Base-by-base conservation (phyloP, 371 early-diverging fungal species). In the Mortierella sp. region DNA sequence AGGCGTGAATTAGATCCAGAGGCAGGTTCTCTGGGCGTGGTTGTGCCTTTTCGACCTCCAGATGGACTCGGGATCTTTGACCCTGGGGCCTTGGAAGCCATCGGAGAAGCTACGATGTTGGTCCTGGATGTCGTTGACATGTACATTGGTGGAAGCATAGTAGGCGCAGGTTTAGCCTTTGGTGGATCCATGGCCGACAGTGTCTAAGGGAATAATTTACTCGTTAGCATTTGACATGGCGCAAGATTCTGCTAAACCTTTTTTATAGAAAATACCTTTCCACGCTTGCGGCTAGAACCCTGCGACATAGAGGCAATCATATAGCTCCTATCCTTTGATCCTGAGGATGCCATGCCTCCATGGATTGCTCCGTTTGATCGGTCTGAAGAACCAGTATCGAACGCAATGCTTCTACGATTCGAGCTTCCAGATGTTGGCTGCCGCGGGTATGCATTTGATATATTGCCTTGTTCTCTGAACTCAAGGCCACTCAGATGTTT, bases 31-130 rank as follows among this genome's bases (percentile, higher is more conserved):
- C 58, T 59, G 34, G 72, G 58, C 1, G 60, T 40, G 17, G 15
- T 26, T 15, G 68, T 47, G n/a, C 72, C 51, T 45, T 66, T 70
- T 40, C 76, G 62, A 2, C 76, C 70, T 23, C 70, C 71, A 1
- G 73, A 79, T 31, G 79, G 74, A 26, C 79, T 79, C 1, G 79
- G 79, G 29, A 79, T 72, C 64, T 73, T 79, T 35, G 79, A 73
- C 54, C 64, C 70, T 19, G 66, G 15, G 2, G 57, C 32, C 26
- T 63, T 66, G 3, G 69, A 43, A 0, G 73, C 57, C 65, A 77
- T 77, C 8, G 77, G 60, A 5, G 78, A 72, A 4, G 66, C 51
- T 8, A 53, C 47, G 26, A 66, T 72, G 42, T 31, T 70, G 19
- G 64, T 42, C 37, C 79, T 65, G 15, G 79, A 62, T 12, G 66